phyloP scores from a whole-genome alignment of 1,284 basidiomycete genomes.

The Meira miltonrushii region DNA sequence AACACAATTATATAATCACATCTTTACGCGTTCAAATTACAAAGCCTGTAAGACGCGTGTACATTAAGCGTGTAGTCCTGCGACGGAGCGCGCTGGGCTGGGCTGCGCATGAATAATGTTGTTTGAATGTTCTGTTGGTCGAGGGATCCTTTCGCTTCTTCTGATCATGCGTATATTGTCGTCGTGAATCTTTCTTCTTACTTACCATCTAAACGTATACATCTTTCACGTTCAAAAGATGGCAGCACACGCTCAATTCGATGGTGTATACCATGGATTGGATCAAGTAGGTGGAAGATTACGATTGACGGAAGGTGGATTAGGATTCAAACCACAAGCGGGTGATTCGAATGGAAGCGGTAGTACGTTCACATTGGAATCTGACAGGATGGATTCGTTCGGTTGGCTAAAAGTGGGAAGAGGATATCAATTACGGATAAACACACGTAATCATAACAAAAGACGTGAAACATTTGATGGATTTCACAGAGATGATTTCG shows the following conservation, averaged over 20 bases:
- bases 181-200: not conserved
- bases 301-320: slow-evolving; percentile 42
- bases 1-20: no score
- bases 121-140: no score
- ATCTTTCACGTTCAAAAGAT: not conserved
- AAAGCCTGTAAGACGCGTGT: no score
- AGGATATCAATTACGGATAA: slow-evolving; percentile 80
- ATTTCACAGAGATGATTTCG: slow-evolving; percentile 72
- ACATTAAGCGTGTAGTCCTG: no score
- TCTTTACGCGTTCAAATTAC: no score
- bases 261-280: slow-evolving; percentile 71
- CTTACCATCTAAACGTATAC: not conserved
- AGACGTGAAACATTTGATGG: slow-evolving; percentile 81
- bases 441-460: slow-evolving; percentile 60
- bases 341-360: slow-evolving; percentile 12
- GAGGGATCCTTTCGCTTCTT: no score
- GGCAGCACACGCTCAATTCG: slow-evolving; percentile 61
- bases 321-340: slow-evolving; percentile 38
- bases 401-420: slow-evolving; percentile 84
- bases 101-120: no score
- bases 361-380: slow-evolving; percentile 60
- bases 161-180: no score
- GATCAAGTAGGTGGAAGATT: slow-evolving; percentile 69
- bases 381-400: slow-evolving; percentile 74
- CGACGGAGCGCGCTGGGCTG: no score